phyloP scores from a whole-genome alignment of 2,329 filamentous ascomycete genomes.

The Colletotrichum tanaceti region DNA sequence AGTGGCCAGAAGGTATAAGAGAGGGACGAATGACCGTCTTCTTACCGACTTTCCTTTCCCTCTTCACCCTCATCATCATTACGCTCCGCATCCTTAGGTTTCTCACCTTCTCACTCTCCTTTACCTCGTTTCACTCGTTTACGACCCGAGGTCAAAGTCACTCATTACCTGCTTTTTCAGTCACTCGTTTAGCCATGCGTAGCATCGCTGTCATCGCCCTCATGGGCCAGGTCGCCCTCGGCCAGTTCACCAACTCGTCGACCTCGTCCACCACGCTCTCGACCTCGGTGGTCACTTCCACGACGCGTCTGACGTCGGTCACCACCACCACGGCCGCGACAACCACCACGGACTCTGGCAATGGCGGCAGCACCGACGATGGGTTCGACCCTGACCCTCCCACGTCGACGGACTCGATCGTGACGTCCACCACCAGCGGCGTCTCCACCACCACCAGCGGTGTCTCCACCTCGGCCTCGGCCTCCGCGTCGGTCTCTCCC shows the following conservation, averaged over 20 bases:
- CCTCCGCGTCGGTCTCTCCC: constrained; percentile 9
- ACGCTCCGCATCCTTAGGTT: constrained; percentile 33
- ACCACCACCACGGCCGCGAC: too few relatives aligned
- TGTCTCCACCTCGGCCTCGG: background rate
- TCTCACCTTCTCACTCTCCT: constrained; percentile 28
- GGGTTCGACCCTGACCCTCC: too few relatives aligned
- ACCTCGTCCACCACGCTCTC: constrained; percentile 1
- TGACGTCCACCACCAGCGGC: too few relatives aligned
- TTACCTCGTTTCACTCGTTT: constrained; percentile 38
- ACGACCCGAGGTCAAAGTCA: constrained; percentile 38
- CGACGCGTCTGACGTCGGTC: too few relatives aligned
- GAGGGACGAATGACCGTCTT: constrained; percentile 4
- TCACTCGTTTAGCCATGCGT: constrained; percentile 33
- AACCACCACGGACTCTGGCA: too few relatives aligned
- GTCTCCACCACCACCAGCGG: too few relatives aligned
- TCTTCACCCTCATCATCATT: constrained; percentile 38
- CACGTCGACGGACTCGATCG: too few relatives aligned
- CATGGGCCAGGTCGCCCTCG: constrained; percentile 25
- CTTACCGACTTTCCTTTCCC: constrained; percentile 5
- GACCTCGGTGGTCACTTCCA: too few relatives aligned
- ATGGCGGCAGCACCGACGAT: too few relatives aligned
- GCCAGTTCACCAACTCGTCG: constrained; percentile 18
- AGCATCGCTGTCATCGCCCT: constrained; percentile 21
- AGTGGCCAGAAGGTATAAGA: constrained; percentile 31
- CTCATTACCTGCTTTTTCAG: constrained; percentile 35